These are phyloP conservation scores for Globisporangium spinosum DNA, from an alignment of 352 stramenopile species.

Conservation along the genomic window DNA sequence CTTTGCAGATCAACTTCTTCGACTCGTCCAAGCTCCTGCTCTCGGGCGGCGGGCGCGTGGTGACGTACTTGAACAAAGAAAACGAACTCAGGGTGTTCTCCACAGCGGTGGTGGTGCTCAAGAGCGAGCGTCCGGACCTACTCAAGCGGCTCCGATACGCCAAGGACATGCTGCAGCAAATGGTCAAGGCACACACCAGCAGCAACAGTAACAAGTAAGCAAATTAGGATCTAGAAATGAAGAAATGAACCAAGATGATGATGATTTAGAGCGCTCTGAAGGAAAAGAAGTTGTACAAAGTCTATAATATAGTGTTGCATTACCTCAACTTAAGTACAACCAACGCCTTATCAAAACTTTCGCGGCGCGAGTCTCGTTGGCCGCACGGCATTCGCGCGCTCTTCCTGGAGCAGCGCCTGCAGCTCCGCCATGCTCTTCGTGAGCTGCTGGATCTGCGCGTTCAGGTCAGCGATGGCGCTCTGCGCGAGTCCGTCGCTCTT, in stretches of 20 bases:
- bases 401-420: slow-evolving; percentile 24
- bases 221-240: neutral
- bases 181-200: slow-evolving; percentile 35
- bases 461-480: slow-evolving; percentile 30
- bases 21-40: slow-evolving; percentile 96
- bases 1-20: slow-evolving; percentile 95
- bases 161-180: slow-evolving; percentile 96
- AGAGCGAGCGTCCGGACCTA: slow-evolving; percentile 57
- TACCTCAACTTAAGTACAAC: neutral
- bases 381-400: slow-evolving; percentile 13
- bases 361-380: neutral
- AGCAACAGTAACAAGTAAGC: slow-evolving; percentile 3
- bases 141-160: slow-evolving; percentile 88
- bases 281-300: slow-evolving; percentile 9
- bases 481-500: slow-evolving; percentile 19
- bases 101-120: slow-evolving; percentile 53
- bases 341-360: neutral
- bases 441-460: slow-evolving; percentile 40
- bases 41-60: slow-evolving; percentile 82
- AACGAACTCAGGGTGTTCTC: slow-evolving; percentile 52
- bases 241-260: slow-evolving; percentile 3
- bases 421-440: slow-evolving; percentile 33
- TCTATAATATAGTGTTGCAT: slow-evolving; percentile 4
- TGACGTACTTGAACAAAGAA: slow-evolving; percentile 89
- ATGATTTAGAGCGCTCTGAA: slow-evolving; percentile 5